These are phyloP conservation scores for Pseudogymnoascus verrucosus DNA, from an alignment of 2,329 filamentous ascomycete genomes.

Conservation along the genomic window DNA sequence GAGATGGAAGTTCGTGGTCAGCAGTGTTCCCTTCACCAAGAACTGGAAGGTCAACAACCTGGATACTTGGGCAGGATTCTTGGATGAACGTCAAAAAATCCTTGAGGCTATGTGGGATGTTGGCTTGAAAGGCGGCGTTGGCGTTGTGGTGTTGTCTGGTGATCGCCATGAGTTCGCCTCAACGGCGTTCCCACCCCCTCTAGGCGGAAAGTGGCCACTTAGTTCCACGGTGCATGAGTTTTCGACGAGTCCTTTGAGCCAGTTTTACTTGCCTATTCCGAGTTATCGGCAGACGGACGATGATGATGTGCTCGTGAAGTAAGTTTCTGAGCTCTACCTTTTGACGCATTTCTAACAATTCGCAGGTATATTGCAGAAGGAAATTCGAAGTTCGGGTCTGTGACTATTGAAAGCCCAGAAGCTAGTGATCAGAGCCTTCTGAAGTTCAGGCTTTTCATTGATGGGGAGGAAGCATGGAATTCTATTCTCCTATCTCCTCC, in stretches of 20 bases:
- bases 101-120: constrained; percentile 91
- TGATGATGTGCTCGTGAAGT: constrained; percentile 80
- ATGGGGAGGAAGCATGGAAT: constrained; percentile 73
- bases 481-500: constrained; percentile 44
- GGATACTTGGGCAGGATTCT: constrained; percentile 93
- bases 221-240: constrained; percentile 76
- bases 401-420: constrained; percentile 65
- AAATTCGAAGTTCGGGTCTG: constrained; percentile 78
- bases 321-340: constrained; percentile 32
- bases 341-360: neutral
- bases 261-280: constrained; percentile 82
- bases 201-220: constrained; percentile 52
- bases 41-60: constrained; percentile 86
- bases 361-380: constrained; percentile 69
- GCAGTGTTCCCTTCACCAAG: constrained; percentile 90
- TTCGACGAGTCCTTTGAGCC: constrained; percentile 80
- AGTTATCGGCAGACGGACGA: constrained; percentile 77
- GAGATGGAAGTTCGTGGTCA: constrained; percentile 88
- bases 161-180: constrained; percentile 97
- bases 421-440: constrained; percentile 62
- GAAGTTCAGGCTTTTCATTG: constrained; percentile 73
- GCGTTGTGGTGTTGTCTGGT: constrained; percentile 77
- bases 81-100: constrained; percentile 67
- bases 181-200: constrained; percentile 64
- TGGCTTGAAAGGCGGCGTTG: constrained; percentile 58